Base-by-base conservation (phyloP, 2,329 filamentous ascomycete genomes). In the Fusarium pseudocircinatum region DNA sequence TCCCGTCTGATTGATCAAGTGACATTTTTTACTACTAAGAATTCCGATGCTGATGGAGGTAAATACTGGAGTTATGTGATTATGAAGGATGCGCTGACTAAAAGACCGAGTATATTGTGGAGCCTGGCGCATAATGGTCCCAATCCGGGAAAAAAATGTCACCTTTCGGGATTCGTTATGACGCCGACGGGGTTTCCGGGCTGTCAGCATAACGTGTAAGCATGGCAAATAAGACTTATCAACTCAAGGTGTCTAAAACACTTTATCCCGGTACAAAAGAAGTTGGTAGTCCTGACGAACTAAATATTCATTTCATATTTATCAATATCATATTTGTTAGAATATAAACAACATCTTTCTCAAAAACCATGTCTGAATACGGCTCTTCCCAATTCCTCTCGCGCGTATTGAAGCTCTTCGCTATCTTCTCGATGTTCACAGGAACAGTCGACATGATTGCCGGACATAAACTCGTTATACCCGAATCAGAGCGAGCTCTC, bases 381-480 rank as follows among this genome's bases (percentile, higher is more conserved):
- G 20, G 47, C 18, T 54, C 59, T 22, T 57, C 62, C 6, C n/a
- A 40, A 24, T 24, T 43, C 2, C 24, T 67, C 4, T 49, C 63
- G 0, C 37, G 22, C 6, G 64, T 53, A 1, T 6, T 67, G 4
- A 67, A 67, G 18, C 28, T n/a, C 34, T 67, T 67, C 12, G 46
- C 64, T 28, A 26, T 67, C 0, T 67, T 67, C 4, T 67, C 64
- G 4, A 61, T 67, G 52, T 24, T 34, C 12, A 42, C 63, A 0
- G 53, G 64, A 2, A 53, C 63, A 12, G 46, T 30, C 1, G 64
- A 67, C 26, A 3, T 67, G 2, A 37, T 67, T 1, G 13, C 3
- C 4, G 64, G 64, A 3, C 46, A 67, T 11, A 67, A 67, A 36
- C 14, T 67, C 1, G 12, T 67, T 2, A 52, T 67, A 20, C 63